phyloP scores from a whole-genome alignment of 1,284 basidiomycete species.

The Agroathelia rolfsii region DNA sequence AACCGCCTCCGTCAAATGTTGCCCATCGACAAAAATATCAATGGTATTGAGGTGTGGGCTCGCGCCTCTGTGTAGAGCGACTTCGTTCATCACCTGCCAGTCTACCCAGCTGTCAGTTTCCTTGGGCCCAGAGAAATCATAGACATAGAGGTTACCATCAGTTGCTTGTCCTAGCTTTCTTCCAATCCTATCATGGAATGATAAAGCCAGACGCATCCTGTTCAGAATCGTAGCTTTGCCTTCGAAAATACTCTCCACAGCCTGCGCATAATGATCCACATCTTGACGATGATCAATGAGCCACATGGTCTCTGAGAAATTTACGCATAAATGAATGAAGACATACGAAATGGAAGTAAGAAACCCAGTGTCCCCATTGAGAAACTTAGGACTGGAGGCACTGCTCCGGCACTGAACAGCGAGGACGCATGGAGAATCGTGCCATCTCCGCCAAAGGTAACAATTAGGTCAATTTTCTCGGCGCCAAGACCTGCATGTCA shows the following conservation, averaged over 20 bases:
- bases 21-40: conserved; percentile 91
- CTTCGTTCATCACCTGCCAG: conserved; percentile 97
- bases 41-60: conserved; percentile 91
- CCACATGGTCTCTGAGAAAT: conserved; percentile 1
- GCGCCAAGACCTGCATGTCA: conserved; percentile 33
- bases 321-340: conserved; percentile 1
- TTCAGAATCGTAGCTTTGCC: conserved; percentile 76
- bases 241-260: conserved; percentile 67
- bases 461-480: conserved; percentile 72
- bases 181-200: conserved; percentile 57
- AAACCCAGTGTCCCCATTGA: conserved; percentile 96
- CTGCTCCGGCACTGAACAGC: conserved; percentile 79
- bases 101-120: conserved; percentile 31
- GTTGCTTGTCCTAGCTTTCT: conserved; percentile 42
- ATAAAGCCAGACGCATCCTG: conserved; percentile 80
- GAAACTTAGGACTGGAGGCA: conserved; percentile 92
- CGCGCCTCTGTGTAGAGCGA: conserved; percentile 85
- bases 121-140: neutral
- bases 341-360: conserved; percentile 86
- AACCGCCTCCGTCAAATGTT: conserved; percentile 91
- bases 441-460: conserved; percentile 92
- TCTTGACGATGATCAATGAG: conserved; percentile 43
- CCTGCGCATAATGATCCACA: conserved; percentile 72
- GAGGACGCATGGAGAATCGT: conserved; percentile 94
- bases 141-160: conserved; percentile 40